These are phyloP conservation scores for Cryptococcus sp. DNA, from an alignment of 1,284 basidiomycete species.

Conservation along the genomic window DNA sequence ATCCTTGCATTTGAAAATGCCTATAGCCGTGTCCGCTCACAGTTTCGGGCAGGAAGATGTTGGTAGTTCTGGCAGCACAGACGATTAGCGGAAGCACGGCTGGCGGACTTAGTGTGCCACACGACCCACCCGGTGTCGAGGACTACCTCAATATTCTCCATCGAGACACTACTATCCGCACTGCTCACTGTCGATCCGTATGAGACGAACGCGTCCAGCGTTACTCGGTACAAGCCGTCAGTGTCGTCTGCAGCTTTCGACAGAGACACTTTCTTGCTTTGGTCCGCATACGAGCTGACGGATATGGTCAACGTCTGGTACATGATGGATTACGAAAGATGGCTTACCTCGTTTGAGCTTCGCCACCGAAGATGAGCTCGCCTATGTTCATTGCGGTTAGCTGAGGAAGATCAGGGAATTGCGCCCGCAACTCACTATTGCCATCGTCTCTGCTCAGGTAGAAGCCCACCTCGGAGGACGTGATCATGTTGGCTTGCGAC, in stretches of 20 bases:
- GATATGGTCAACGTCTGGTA: background rate
- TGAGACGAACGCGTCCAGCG: constrained; percentile 11
- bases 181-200: constrained; percentile 1
- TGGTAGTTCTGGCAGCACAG: constrained; percentile 6
- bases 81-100: too few relatives aligned
- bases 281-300: constrained; percentile 12
- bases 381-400: background rate
- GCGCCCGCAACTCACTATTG: constrained; percentile 5
- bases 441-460: constrained; percentile 13
- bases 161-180: background rate
- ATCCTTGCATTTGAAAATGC: background rate
- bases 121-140: constrained; percentile 18
- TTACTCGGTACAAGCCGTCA: constrained; percentile 15
- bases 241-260: background rate
- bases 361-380: constrained; percentile 10
- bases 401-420: too few relatives aligned
- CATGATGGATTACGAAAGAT: background rate
- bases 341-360: constrained; percentile 6
- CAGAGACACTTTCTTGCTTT: constrained; percentile 14
- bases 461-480: constrained; percentile 17
- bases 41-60: constrained; percentile 10
- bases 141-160: constrained; percentile 15
- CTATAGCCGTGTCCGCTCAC: constrained; percentile 1
- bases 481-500: constrained; percentile 5
- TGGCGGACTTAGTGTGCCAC: background rate